Evolutionary conservation across 176 grass and related monocot genomes (phyloP).

Genomic region (Alopecurus myosuroides): DNA sequence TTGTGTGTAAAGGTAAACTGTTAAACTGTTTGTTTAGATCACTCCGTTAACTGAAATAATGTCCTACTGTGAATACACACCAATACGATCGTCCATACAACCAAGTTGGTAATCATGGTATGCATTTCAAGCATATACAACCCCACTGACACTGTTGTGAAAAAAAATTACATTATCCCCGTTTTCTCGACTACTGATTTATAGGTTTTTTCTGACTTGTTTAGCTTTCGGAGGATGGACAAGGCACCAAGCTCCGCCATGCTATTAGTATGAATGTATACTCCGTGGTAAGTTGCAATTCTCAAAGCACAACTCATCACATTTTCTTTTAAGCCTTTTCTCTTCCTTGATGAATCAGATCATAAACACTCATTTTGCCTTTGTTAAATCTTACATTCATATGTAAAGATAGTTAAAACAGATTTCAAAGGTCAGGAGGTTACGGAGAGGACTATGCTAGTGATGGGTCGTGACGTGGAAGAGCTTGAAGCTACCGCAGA

Average conservation of each 20-base stretch:
- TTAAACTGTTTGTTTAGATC: no score
- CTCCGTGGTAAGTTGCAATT: not conserved
- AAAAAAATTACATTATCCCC: not conserved
- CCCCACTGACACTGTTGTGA: no score
- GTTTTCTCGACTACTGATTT: not conserved
- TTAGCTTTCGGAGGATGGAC: not conserved
- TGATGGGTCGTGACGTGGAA: not conserved
- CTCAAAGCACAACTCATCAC: not conserved
- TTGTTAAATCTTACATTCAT: no score
- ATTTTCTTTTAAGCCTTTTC: not conserved
- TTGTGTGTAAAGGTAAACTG: not conserved
- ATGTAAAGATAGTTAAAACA: not conserved
- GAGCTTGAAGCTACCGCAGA: not conserved
- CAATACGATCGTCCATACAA: not conserved
- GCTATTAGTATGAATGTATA: not conserved
- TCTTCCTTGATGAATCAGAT: no score
- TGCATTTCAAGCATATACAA: no score
- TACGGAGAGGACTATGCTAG: not conserved
- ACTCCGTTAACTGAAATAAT: not conserved
- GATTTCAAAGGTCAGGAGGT: not conserved
- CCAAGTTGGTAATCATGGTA: not conserved
- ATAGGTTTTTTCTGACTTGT: not conserved
- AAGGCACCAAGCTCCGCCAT: not conserved
- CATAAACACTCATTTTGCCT: no score
- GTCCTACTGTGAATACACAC: not conserved